Conservation (phyloP, 108 stramenopile genomes). For the Poteriospumella lacustris region DNA sequence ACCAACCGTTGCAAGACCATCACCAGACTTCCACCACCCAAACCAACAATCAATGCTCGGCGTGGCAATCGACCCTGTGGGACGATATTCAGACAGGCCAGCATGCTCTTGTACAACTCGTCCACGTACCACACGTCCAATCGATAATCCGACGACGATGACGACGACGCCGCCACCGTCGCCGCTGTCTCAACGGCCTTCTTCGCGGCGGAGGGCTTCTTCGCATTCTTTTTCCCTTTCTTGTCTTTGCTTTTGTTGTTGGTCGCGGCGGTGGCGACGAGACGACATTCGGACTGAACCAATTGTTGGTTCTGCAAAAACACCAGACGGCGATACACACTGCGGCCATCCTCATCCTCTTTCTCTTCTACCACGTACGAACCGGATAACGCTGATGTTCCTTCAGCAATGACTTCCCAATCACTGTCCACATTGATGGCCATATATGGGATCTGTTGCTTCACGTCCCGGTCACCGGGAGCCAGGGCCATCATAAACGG, state of each 20-base stretch:
- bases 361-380: slow-evolving; percentile 12
- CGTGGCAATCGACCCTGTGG: not conserved
- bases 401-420: not conserved
- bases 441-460: not conserved
- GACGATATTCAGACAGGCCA: not conserved
- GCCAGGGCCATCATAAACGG: not conserved
- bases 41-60: slow-evolving; percentile 7
- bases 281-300: slow-evolving; percentile 14
- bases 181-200: not conserved
- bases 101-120: not conserved
- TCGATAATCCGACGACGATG: too few species aligned
- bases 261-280: not conserved
- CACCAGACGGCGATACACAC: not conserved
- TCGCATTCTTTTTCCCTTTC: slow-evolving; percentile 2
- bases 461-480: not conserved
- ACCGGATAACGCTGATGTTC: not conserved
- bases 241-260: not conserved
- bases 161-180: not conserved
- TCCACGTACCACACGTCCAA: slow-evolving; percentile 2
- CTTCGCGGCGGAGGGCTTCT: not conserved
- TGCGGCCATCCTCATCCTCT: not conserved
- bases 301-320: slow-evolving; percentile 31
- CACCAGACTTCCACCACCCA: slow-evolving; percentile 11
- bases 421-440: not conserved
- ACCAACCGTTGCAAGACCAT: slow-evolving; percentile 19